Evolutionary conservation across 257 asterid genomes (phyloP), one percentile per base, ranked within the genome.

Genomic region (Catharanthus roseus): DNA sequence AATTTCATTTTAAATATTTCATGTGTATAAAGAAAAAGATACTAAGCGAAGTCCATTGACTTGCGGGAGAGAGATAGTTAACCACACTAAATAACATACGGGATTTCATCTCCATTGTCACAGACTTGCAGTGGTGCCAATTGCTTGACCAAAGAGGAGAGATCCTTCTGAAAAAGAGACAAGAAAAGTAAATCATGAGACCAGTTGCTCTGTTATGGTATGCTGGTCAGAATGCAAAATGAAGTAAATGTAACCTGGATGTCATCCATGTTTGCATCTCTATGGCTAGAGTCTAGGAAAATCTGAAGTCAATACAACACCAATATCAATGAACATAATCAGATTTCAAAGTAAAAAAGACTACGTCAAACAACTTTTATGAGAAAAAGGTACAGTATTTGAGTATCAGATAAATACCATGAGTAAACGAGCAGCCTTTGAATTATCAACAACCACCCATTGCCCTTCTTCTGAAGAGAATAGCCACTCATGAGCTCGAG

Each of bases 381-480:
- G 10, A 10, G 65, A n/a, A 74, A 72, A n/a, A 45, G 6, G 26
- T 24, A 9, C 49, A 7, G 8, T 6, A 58, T 28, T 26, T 36
- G 44, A 68, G 50, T 57, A 26, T 26, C 56, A 69, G 57, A 10
- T 50, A 49, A 45, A 68, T 91, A 91, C 99, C 90, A 95, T 82
- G 62, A 88, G 74, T 39, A 91, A 81, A 69, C 99, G 95, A 77
- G 96, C 92, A 82, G 92, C 86, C 81, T 87, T 89, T 28, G 97
- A 78, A 76, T 85, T 91, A 77, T 61, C 92, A 72, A 89, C 90
- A 73, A 95, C 82, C 67, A 85, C 69, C 96, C 97, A 85, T 78
- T 91, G 99, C 57, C 99, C 99, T 88, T 89, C 93, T 81, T 85
- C 93, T 68, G 97, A 82, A 56, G 97, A 81, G 80, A 83, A 91